Evolutionary conservation across 75 land plant species (phyloP).

Genomic region (Cupressus sempervirens): DNA sequence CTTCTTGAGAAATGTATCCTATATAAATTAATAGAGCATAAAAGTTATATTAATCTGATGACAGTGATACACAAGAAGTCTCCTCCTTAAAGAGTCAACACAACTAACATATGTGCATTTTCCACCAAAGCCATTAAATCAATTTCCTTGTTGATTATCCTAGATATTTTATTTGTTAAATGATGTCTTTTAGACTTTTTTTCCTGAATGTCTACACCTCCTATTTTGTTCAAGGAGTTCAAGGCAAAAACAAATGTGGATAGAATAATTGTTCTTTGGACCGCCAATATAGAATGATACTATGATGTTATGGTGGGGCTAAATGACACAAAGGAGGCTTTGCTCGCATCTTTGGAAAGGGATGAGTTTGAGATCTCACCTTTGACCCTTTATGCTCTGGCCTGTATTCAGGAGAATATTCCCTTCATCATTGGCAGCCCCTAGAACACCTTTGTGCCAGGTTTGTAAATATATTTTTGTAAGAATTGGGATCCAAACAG

Average conservation of each 20-base stretch:
- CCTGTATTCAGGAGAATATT: conserved; percentile 80
- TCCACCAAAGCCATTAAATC: not conserved
- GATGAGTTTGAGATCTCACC: conserved; percentile 90
- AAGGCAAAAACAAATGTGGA: conserved; percentile 79
- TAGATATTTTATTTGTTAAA: not conserved
- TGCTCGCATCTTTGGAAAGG: conserved; percentile 65
- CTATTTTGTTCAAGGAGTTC: conserved; percentile 46
- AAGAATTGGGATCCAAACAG: not conserved
- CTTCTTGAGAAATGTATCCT: not conserved
- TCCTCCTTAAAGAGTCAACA: not conserved
- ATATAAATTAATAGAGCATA: not conserved
- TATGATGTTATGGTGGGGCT: conserved; percentile 83
- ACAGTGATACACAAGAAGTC: not conserved
- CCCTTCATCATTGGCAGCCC: conserved; percentile 99
- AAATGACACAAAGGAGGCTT: conserved; percentile 87
- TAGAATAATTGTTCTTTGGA: conserved; percentile 88
- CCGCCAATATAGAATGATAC: conserved; percentile 93
- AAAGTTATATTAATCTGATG: not conserved
- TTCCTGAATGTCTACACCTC: not conserved
- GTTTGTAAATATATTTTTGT: conserved; percentile 18
- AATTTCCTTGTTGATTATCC: not conserved
- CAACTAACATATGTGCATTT: not conserved
- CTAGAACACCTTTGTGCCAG: conserved; percentile 97
- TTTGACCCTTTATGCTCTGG: conserved; percentile 82
- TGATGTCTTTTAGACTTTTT: not conserved